A percentile compares a stretch with the other conserved stretches of the same genome.
Conservation (phyloP, 2,329 filamentous ascomycete genomes). For the Ceratocystis colombiana region DNA sequence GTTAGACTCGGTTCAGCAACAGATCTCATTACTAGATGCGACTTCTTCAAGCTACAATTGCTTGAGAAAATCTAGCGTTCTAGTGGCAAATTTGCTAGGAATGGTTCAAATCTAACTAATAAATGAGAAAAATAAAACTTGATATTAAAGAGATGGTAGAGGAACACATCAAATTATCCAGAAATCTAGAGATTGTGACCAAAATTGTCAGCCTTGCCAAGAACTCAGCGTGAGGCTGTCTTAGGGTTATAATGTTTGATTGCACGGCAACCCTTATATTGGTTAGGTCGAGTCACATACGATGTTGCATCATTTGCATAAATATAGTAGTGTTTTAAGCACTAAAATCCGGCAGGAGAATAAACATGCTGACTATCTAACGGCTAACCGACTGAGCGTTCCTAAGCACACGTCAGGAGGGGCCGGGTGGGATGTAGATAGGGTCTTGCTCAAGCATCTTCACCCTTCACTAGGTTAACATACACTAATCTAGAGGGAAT, state of each 20-base stretch:
- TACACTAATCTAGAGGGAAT: too few relatives aligned
- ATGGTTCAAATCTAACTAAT: not conserved
- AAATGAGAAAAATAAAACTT: not conserved
- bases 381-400: not conserved
- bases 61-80: not conserved
- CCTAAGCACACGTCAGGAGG: not conserved
- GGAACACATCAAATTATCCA: not conserved
- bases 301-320: not conserved
- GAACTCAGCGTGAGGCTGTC: not conserved
- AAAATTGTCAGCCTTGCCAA: not conserved
- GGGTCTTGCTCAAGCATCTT: not conserved
- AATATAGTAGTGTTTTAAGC: too few relatives aligned
- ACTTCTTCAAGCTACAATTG: not conserved
- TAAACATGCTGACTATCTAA: not conserved
- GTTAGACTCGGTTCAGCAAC: not conserved
- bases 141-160: not conserved
- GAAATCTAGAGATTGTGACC: not conserved
- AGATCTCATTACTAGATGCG: not conserved
- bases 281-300: not conserved
- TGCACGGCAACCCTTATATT: not conserved
- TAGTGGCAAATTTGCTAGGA: not conserved
- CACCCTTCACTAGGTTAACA: not conserved
- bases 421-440: not conserved
- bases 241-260: not conserved
- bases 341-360: not conserved